A percentile compares a stretch with the other conserved stretches of the same genome.
phyloP scores from a whole-genome alignment of 2,329 filamentous ascomycete species.

The Mycosphaerella sp. region DNA sequence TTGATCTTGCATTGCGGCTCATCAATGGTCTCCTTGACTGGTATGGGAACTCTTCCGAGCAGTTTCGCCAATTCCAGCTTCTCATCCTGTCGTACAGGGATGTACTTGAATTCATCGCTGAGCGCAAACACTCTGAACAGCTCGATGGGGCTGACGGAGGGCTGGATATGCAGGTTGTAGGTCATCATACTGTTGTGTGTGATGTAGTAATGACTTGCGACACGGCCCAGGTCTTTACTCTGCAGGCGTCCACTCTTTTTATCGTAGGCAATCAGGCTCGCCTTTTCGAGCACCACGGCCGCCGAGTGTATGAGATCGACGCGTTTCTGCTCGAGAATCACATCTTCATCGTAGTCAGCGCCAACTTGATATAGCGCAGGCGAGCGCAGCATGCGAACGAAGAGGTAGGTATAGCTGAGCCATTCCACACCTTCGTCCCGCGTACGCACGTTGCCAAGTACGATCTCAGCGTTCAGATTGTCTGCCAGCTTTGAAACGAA shows the following conservation, averaged over 20 bases:
- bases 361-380: conserved; percentile 94
- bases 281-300: conserved; percentile 77
- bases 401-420: conserved; percentile 97
- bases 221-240: conserved; percentile 86
- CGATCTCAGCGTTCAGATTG: conserved; percentile 93
- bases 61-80: conserved; percentile 94
- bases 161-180: conserved; percentile 92
- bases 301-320: conserved; percentile 97
- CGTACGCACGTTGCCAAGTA: conserved; percentile 84
- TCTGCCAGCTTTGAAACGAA: conserved; percentile 88
- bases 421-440: conserved; percentile 98
- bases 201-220: conserved; percentile 98
- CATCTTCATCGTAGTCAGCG: conserved; percentile 89
- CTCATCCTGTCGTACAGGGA: conserved; percentile 94
- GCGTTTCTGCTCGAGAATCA: conserved; percentile 85
- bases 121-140: conserved; percentile 94
- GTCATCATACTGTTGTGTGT: conserved; percentile 93
- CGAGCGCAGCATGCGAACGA: conserved; percentile 93
- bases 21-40: conserved; percentile 95
- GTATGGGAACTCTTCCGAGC: conserved; percentile 81
- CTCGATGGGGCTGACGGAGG: conserved; percentile 87
- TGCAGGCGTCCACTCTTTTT: conserved; percentile 85
- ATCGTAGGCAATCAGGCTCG: conserved; percentile 88
- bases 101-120: conserved; percentile 98
- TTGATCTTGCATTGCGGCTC: conserved; percentile 98